Percentiles rank a stretch among this genome's conserved stretches.
Conservation (phyloP, 306 rosid genomes). For the Canavalia ensiformis region DNA sequence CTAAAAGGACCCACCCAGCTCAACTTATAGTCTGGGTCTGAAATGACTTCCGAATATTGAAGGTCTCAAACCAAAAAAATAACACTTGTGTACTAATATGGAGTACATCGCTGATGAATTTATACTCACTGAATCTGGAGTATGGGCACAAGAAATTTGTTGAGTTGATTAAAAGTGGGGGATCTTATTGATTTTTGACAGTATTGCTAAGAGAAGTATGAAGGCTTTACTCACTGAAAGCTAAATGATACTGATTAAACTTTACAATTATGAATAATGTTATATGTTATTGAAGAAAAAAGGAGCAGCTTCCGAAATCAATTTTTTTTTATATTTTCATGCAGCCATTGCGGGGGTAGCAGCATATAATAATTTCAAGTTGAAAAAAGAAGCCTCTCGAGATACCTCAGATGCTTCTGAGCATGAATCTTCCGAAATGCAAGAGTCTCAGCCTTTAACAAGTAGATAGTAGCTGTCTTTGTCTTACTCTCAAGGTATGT, state of each 20-base stretch:
- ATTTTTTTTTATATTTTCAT: conserved; percentile 40
- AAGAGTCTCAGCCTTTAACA: conserved; percentile 56
- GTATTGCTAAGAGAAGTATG: conserved; percentile 31
- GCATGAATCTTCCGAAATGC: conserved; percentile 58
- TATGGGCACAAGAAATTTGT: background rate
- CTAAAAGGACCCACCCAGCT: background rate
- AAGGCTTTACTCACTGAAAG: conserved; percentile 24
- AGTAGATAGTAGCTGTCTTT: conserved; percentile 61
- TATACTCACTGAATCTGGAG: conserved; percentile 22
- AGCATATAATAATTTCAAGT: conserved; percentile 89
- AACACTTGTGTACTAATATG: too few species aligned
- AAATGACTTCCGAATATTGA: background rate
- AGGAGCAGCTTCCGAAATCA: conserved; percentile 17
- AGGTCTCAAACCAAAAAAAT: background rate
- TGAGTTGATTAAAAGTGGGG: conserved; percentile 31
- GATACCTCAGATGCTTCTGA: conserved; percentile 52
- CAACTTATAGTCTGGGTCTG: background rate
- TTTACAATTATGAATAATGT: conserved; percentile 13
- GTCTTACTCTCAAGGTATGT: conserved; percentile 59
- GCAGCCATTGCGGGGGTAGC: conserved; percentile 98
- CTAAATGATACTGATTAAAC: conserved; percentile 19
- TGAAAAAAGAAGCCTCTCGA: conserved; percentile 77
- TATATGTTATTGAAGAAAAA: conserved; percentile 29
- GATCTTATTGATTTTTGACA: conserved; percentile 24
- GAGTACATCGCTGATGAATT: background rate